phyloP scores from a whole-genome alignment of 495 filamentous ascomycete genomes.

The Penicillium malachiteum region DNA sequence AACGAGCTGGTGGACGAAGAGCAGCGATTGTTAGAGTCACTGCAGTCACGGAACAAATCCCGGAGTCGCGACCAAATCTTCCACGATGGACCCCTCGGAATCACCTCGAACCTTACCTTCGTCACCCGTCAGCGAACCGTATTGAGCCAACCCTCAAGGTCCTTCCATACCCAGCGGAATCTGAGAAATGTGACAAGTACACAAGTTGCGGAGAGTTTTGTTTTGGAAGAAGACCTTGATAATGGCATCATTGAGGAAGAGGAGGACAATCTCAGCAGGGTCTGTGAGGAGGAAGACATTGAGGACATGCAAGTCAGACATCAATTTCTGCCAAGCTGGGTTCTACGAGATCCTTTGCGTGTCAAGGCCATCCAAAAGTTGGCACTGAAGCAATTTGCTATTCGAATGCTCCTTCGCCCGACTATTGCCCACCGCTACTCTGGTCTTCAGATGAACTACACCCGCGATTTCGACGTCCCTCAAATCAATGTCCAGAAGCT shows the following conservation, averaged over 20 bases:
- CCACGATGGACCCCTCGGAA: slow-evolving; percentile 26
- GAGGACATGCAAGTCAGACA: slow-evolving; percentile 12
- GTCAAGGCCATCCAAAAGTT: slow-evolving; percentile 44
- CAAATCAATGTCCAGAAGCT: slow-evolving; percentile 32
- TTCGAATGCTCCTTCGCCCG: slow-evolving; percentile 41
- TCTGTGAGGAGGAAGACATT: slow-evolving; percentile 1
- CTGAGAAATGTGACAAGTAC: slow-evolving; percentile 5
- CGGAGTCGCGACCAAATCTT: slow-evolving; percentile 19
- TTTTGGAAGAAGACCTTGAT: not conserved
- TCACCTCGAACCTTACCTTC: slow-evolving; percentile 10
- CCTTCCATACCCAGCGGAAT: slow-evolving; percentile 22
- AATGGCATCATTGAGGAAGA: slow-evolving; percentile 8
- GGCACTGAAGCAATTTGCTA: slow-evolving; percentile 44
- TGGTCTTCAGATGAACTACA: slow-evolving; percentile 38
- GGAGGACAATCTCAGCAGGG: slow-evolving; percentile 7
- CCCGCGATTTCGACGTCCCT: slow-evolving; percentile 24
- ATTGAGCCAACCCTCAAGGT: slow-evolving; percentile 17
- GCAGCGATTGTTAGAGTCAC: slow-evolving; percentile 31
- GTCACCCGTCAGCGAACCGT: slow-evolving; percentile 6
- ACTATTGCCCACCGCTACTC: slow-evolving; percentile 40
- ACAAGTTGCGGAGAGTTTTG: not conserved
- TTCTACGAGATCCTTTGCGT: slow-evolving; percentile 28
- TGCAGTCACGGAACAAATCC: slow-evolving; percentile 25
- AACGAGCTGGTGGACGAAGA: slow-evolving; percentile 44
- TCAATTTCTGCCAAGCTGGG: slow-evolving; percentile 29